Conservation (phyloP, 192 early-diverging fungal genomes). For the Coemansia sp. region DNA sequence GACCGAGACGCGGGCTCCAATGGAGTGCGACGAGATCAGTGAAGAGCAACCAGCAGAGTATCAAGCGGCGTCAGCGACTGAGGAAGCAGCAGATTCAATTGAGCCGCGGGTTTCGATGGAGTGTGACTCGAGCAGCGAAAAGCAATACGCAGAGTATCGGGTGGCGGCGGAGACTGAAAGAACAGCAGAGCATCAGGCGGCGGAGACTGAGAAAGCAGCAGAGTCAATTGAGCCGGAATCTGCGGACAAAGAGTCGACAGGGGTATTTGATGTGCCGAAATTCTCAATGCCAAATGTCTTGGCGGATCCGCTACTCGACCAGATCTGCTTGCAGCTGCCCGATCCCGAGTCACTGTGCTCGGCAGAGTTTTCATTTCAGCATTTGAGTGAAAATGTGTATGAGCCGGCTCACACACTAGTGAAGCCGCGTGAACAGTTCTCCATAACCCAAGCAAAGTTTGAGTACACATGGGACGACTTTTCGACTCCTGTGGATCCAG, state of each 20-base stretch:
- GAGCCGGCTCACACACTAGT: constrained; percentile 32
- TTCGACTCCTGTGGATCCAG: constrained; percentile 18
- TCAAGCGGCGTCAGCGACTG: neutral
- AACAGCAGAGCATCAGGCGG: neutral
- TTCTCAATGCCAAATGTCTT: neutral
- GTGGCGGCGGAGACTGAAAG: no score
- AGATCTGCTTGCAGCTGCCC: constrained; percentile 14
- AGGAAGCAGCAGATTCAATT: neutral
- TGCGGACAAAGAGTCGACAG: neutral
- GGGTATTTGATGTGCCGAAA: neutral
- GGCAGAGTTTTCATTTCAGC: constrained; percentile 12
- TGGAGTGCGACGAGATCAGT: neutral
- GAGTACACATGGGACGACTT: constrained; percentile 17
- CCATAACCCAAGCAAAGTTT: constrained; percentile 9
- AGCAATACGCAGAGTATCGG: no score
- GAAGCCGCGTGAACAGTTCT: constrained; percentile 7
- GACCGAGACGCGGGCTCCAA: neutral
- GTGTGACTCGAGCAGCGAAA: no score
- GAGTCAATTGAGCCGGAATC: neutral
- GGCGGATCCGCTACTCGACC: constrained; percentile 9
- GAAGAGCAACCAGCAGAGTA: neutral
- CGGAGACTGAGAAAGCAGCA: neutral
- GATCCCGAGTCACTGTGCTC: constrained; percentile 18
- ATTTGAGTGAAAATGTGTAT: constrained; percentile 9
- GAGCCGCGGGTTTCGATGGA: no score